Conservation (phyloP, 306 rosid genomes). For the Cucumis melo region DNA sequence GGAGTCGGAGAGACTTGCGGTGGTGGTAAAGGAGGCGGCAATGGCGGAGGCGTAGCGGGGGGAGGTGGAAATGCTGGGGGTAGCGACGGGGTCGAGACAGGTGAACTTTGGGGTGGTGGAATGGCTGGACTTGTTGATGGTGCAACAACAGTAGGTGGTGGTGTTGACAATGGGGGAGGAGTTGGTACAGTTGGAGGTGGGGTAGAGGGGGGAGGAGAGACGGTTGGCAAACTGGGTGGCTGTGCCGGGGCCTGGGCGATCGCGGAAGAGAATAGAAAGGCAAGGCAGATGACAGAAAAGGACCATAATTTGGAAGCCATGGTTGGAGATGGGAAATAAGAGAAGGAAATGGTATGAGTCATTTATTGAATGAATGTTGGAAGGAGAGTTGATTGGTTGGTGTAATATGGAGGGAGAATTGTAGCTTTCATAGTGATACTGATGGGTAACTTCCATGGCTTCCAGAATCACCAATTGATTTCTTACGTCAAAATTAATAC, state of each 20-base stretch:
- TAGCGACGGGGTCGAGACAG: constrained; percentile 8
- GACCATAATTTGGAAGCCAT: constrained; percentile 25
- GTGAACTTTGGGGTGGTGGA: constrained; percentile 22
- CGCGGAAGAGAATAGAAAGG: constrained; percentile 10
- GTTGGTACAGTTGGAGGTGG: constrained; percentile 25
- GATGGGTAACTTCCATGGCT: constrained; percentile 25
- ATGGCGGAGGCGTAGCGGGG: constrained; percentile 24
- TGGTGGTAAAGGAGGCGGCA: constrained; percentile 32
- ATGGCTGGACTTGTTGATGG: constrained; percentile 26
- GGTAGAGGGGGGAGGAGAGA: constrained; percentile 25
- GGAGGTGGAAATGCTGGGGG: constrained; percentile 26
- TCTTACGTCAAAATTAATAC: neutral
- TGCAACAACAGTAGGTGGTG: constrained; percentile 29
- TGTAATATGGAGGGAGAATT: constrained; percentile 16
- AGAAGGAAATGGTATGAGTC: neutral
- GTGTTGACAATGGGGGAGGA: constrained; percentile 42
- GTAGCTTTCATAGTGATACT: constrained; percentile 22
- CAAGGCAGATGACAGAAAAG: constrained; percentile 7
- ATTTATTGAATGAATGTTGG: neutral
- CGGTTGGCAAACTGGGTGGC: constrained; percentile 26
- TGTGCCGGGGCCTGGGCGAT: constrained; percentile 26
- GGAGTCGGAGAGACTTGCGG: constrained; percentile 60
- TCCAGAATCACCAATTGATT: neutral
- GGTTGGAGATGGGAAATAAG: neutral
- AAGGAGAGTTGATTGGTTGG: constrained; percentile 13